Conservation (phyloP, 2,329 filamentous ascomycete genomes). For the Claviceps arundinis region DNA sequence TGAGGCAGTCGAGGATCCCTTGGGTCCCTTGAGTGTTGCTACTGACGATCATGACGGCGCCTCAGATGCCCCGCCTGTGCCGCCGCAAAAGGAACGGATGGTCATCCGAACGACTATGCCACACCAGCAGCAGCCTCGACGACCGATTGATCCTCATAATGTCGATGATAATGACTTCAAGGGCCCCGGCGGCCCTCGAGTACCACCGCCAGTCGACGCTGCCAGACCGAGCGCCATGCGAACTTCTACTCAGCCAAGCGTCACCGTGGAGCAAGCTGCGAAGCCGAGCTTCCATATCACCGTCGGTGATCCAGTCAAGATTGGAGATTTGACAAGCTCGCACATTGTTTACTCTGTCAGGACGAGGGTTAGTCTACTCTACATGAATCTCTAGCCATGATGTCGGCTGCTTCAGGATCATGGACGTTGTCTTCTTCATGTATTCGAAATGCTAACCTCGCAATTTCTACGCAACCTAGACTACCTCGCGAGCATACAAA, state of each 20-base stretch:
- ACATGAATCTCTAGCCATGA: background rate
- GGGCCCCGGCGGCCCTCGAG: slow-evolving; percentile 38
- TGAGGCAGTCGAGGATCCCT: slow-evolving; percentile 62
- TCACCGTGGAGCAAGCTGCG: slow-evolving; percentile 84
- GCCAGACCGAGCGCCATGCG: slow-evolving; percentile 38
- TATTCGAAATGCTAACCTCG: background rate
- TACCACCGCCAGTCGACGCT: slow-evolving; percentile 51
- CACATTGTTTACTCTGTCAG: slow-evolving; percentile 96
- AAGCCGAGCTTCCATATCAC: slow-evolving; percentile 84
- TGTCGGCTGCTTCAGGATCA: too few species aligned
- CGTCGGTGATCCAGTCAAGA: slow-evolving; percentile 94
- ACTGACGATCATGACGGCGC: slow-evolving; percentile 31
- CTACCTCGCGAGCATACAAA: slow-evolving; percentile 89
- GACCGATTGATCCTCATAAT: slow-evolving; percentile 45
- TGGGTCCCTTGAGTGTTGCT: slow-evolving; percentile 61
- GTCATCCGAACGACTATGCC: slow-evolving; percentile 46
- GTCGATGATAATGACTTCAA: slow-evolving; percentile 60
- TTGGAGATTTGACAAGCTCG: slow-evolving; percentile 89
- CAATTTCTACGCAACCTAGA: slow-evolving; percentile 37
- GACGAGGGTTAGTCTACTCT: slow-evolving; percentile 54
- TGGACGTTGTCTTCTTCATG: background rate
- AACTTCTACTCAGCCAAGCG: slow-evolving; percentile 54
- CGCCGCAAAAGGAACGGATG: slow-evolving; percentile 54
- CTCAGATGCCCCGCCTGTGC: slow-evolving; percentile 48
- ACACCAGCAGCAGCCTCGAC: slow-evolving; percentile 28